Conservation (phyloP, 2,329 filamentous ascomycete genomes). For the Talaromyces sp. region DNA sequence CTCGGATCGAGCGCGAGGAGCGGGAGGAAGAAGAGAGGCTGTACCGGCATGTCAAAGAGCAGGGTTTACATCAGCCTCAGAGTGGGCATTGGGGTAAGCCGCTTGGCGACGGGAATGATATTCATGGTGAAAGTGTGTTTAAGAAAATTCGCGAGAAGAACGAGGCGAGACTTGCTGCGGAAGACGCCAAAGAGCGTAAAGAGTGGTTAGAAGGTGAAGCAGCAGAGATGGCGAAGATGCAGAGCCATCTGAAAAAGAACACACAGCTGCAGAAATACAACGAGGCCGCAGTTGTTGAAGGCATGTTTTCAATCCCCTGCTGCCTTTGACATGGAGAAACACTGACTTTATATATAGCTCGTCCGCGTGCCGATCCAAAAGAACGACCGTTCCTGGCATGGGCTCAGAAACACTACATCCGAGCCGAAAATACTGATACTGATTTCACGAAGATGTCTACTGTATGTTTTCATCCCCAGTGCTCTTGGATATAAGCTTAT, state of each 20-base stretch:
- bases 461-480: conserved; percentile 17
- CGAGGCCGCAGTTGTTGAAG: conserved; percentile 28
- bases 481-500: neutral
- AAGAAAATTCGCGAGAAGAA: conserved; percentile 35
- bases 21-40: conserved; percentile 31
- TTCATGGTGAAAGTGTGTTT: conserved; percentile 38
- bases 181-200: conserved; percentile 45
- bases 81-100: conserved; percentile 38
- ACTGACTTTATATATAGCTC: conserved; percentile 20
- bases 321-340: neutral
- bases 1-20: conserved; percentile 37
- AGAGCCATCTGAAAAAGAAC: conserved; percentile 26
- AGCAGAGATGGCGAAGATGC: conserved; percentile 28
- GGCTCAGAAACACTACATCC: conserved; percentile 38
- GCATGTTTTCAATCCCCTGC: conserved; percentile 15
- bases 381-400: conserved; percentile 35
- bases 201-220: conserved; percentile 50
- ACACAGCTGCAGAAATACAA: conserved; percentile 32
- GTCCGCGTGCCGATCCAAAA: conserved; percentile 35
- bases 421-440: conserved; percentile 27
- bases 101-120: conserved; percentile 34
- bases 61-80: conserved; percentile 31
- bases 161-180: conserved; percentile 31
- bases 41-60: conserved; percentile 30
- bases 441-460: conserved; percentile 31